Conservation (phyloP, 345 rosid species). For the Ricinus communis region DNA sequence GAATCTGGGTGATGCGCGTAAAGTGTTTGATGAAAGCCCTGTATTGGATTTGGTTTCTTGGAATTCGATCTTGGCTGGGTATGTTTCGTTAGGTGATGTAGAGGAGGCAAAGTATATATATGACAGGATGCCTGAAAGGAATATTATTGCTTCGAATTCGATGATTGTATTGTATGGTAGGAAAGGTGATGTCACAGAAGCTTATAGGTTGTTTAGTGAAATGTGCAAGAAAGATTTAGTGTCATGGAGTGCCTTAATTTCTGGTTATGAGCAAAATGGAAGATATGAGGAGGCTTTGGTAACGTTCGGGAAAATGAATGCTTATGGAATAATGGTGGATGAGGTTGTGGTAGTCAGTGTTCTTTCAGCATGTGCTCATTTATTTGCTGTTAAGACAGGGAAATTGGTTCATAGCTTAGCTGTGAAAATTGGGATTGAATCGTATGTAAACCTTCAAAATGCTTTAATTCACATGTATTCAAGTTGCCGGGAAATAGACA, state of each 20-base stretch:
- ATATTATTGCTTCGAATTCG: slow-evolving; percentile 52
- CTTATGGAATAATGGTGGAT: slow-evolving; percentile 37
- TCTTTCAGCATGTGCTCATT: slow-evolving; percentile 48
- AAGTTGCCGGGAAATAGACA: slow-evolving; percentile 36
- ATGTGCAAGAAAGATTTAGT: slow-evolving; percentile 49
- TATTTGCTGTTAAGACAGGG: slow-evolving; percentile 26
- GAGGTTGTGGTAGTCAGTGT: slow-evolving; percentile 49
- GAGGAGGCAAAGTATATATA: slow-evolving; percentile 46
- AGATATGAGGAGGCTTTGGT: slow-evolving; percentile 45
- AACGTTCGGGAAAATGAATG: slow-evolving; percentile 39
- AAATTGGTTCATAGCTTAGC: slow-evolving; percentile 38
- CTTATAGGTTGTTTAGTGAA: slow-evolving; percentile 38
- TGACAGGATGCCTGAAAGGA: slow-evolving; percentile 47
- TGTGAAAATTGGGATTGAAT: slow-evolving; percentile 42
- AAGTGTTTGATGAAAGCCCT: slow-evolving; percentile 50
- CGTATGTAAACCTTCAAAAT: slow-evolving; percentile 58
- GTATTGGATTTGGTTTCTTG: slow-evolving; percentile 53
- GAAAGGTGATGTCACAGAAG: slow-evolving; percentile 43
- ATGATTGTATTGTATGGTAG: slow-evolving; percentile 58
- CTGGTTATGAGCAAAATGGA: slow-evolving; percentile 51
- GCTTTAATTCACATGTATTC: slow-evolving; percentile 58
- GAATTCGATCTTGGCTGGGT: slow-evolving; percentile 60
- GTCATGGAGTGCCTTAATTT: slow-evolving; percentile 60
- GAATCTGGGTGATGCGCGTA: slow-evolving; percentile 37
- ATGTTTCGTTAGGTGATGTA: slow-evolving; percentile 40